Evolutionary conservation across 495 filamentous ascomycete species (phyloP).

Genomic region (Penicillium malachiteum): DNA sequence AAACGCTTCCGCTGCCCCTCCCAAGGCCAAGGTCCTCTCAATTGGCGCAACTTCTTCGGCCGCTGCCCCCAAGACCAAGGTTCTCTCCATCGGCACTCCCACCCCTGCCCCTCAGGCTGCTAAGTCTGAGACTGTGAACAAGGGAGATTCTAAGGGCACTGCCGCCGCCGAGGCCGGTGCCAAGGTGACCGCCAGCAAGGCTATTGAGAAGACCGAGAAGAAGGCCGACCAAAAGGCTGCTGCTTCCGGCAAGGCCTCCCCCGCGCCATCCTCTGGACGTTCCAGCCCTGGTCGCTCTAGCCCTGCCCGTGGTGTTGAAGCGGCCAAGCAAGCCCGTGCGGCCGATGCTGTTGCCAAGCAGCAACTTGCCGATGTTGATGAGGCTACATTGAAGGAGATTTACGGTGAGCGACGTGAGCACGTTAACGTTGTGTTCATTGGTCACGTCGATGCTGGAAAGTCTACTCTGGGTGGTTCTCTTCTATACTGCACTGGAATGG

Average conservation of each 20-base stretch:
- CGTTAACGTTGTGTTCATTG: slow-evolving; percentile 97
- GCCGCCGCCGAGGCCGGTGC: slow-evolving; percentile 53
- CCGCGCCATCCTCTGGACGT: slow-evolving; percentile 71
- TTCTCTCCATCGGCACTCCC: slow-evolving; percentile 61
- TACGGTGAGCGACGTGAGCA: slow-evolving; percentile 90
- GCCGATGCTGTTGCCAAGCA: slow-evolving; percentile 83
- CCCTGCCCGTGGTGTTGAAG: slow-evolving; percentile 42
- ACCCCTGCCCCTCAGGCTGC: slow-evolving; percentile 48
- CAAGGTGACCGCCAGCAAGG: slow-evolving; percentile 78
- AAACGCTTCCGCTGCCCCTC: slow-evolving; percentile 26
- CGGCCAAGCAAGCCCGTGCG: slow-evolving; percentile 60
- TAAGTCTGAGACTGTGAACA: slow-evolving; percentile 53
- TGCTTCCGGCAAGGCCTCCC: slow-evolving; percentile 69
- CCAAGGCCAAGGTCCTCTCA: slow-evolving; percentile 36
- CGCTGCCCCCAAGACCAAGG: slow-evolving; percentile 65
- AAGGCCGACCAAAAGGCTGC: slow-evolving; percentile 42
- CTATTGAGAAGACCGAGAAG: slow-evolving; percentile 76
- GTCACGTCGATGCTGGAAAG: slow-evolving; percentile 97
- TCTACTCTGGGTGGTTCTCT: slow-evolving; percentile 92
- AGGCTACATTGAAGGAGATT: slow-evolving; percentile 87
- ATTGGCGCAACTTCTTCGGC: slow-evolving; percentile 43
- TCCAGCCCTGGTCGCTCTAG: slow-evolving; percentile 50
- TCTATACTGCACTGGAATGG: slow-evolving; percentile 93
- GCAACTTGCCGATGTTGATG: slow-evolving; percentile 86
- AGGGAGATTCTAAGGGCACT: slow-evolving; percentile 48